Evolutionary conservation across 1,139 yeast species (phyloP).

Genomic region (Entelexis sorbosivorans): DNA sequence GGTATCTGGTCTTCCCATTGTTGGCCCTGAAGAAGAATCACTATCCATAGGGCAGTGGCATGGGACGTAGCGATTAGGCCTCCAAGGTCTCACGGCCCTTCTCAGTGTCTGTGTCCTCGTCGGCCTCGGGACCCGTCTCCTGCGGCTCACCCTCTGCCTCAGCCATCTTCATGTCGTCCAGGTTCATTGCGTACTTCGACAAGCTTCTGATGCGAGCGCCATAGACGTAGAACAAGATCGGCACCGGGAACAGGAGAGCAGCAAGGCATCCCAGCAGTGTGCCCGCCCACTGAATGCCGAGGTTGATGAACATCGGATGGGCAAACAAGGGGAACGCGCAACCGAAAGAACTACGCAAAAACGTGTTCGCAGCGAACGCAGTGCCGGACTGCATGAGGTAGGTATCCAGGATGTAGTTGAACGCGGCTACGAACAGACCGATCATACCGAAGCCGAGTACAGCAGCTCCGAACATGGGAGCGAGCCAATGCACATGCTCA

Average conservation of each 20-base stretch:
- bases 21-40: too few relatives aligned
- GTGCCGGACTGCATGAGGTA: constrained; percentile 75
- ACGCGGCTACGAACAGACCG: constrained; percentile 61
- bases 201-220: constrained; percentile 52
- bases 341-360: constrained; percentile 65
- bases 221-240: constrained; percentile 52
- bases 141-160: neutral
- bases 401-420: constrained; percentile 71
- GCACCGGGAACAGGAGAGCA: constrained; percentile 57
- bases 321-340: constrained; percentile 75
- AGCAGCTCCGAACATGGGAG: constrained; percentile 61
- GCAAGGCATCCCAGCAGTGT: constrained; percentile 63
- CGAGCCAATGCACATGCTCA: constrained; percentile 58
- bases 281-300: constrained; percentile 79
- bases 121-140: neutral
- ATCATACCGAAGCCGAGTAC: constrained; percentile 66
- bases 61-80: neutral
- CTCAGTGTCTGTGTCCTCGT: neutral
- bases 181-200: constrained; percentile 40
- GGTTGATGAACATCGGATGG: constrained; percentile 56
- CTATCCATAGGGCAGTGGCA: neutral
- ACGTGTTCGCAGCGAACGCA: constrained; percentile 79
- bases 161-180: constrained; percentile 1
- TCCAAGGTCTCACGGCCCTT: neutral
- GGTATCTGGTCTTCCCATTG: too few relatives aligned